Percentiles rank a stretch among this genome's conserved stretches.
phyloP scores from a whole-genome alignment of 768 basidiomycete genomes.

The Sarcodon sp. region DNA sequence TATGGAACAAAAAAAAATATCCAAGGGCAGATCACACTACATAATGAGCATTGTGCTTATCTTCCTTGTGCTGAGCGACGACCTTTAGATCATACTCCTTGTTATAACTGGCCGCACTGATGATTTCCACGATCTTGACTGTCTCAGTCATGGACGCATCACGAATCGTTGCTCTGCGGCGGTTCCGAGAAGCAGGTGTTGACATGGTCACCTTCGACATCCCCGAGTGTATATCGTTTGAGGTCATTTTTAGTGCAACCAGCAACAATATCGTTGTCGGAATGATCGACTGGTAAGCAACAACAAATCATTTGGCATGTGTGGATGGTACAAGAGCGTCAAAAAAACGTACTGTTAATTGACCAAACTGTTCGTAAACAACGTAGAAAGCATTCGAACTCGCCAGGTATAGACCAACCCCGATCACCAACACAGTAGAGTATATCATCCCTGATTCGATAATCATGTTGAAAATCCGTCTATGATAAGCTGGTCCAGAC shows the following conservation, averaged over 20 bases:
- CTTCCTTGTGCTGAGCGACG: no score
- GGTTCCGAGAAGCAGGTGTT: no score
- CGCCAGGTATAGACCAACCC: slow-evolving; percentile 21
- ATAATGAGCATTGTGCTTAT: no score
- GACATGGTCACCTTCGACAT: slow-evolving; percentile 1
- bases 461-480: slow-evolving; percentile 15
- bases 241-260: slow-evolving; percentile 15
- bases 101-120: no score
- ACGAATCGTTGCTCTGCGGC: no score
- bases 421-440: slow-evolving; percentile 19
- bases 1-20: no score
- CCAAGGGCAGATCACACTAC: no score
- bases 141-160: no score
- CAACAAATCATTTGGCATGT: background rate
- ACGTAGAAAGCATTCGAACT: slow-evolving; percentile 21
- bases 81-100: no score
- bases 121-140: no score
- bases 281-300: slow-evolving; percentile 12
- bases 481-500: slow-evolving; percentile 11
- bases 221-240: slow-evolving; percentile 15
- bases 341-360: slow-evolving; percentile 15
- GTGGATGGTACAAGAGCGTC: background rate
- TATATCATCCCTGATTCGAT: slow-evolving; percentile 21
- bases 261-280: slow-evolving; percentile 20
- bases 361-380: slow-evolving; percentile 23